Evolutionary conservation across 306 rosid genomes (phyloP).

Genomic region (Oxytropis ochrocephala): DNA sequence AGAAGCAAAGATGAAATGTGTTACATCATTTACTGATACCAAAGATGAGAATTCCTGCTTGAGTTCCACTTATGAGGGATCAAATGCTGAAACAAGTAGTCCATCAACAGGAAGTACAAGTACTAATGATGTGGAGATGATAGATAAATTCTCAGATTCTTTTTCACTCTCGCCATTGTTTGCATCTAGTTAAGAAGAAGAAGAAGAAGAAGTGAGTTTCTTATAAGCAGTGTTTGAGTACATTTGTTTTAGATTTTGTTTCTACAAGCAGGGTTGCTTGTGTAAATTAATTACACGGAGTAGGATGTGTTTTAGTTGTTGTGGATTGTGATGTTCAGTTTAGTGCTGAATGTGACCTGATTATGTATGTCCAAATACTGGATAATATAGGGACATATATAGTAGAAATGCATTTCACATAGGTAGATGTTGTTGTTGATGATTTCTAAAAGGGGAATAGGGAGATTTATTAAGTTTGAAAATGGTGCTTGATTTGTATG

Average conservation of each 20-base stretch:
- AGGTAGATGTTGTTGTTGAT: conserved; percentile 21
- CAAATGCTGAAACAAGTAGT: conserved; percentile 29
- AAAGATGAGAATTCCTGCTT: conserved; percentile 38
- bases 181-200: conserved; percentile 31
- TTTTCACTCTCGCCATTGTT: conserved; percentile 29
- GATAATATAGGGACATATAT: conserved; percentile 14
- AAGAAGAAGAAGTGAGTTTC: conserved; percentile 10
- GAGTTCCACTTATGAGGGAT: conserved; percentile 32
- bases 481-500: conserved; percentile 25
- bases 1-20: conserved; percentile 35
- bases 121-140: conserved; percentile 36
- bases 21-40: conserved; percentile 38
- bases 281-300: conserved; percentile 39
- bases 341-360: conserved; percentile 65
- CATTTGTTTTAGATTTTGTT: conserved; percentile 26
- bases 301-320: conserved; percentile 41
- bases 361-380: conserved; percentile 20
- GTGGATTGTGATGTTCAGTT: conserved; percentile 61
- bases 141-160: conserved; percentile 31
- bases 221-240: conserved; percentile 19
- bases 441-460: conserved; percentile 27
- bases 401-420: conserved; percentile 15
- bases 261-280: conserved; percentile 43
- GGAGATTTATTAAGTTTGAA: conserved; percentile 15
- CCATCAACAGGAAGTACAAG: conserved; percentile 37